Evolutionary conservation across 192 early-diverging fungal genomes (phyloP).

Genomic region (Glomus cerebriforme): DNA sequence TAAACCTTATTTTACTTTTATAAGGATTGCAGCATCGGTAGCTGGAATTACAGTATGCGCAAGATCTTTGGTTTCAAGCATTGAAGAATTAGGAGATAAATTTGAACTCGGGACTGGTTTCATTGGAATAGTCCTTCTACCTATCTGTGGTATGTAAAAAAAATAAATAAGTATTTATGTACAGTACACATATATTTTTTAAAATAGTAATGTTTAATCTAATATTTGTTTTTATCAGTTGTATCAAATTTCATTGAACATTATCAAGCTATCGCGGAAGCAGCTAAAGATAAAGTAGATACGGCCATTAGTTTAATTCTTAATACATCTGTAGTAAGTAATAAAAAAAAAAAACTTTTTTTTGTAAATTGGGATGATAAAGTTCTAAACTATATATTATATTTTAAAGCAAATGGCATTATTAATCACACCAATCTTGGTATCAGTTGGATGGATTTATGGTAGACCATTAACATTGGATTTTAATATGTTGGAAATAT

Average conservation of each 20-base stretch:
- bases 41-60: constrained; percentile 73
- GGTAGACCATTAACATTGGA: constrained; percentile 74
- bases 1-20: constrained; percentile 63
- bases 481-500: constrained; percentile 80
- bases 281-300: constrained; percentile 79
- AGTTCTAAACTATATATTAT: not conserved
- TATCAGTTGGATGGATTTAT: constrained; percentile 83
- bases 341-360: not conserved
- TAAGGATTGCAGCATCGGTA: constrained; percentile 60
- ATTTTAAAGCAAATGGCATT: constrained; percentile 74
- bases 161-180: constrained; percentile 11
- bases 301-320: constrained; percentile 41
- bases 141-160: constrained; percentile 69
- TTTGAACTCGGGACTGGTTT: constrained; percentile 80
- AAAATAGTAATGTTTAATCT: not conserved
- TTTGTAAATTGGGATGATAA: not conserved
- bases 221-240: constrained; percentile 6
- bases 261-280: constrained; percentile 69
- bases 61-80: constrained; percentile 72
- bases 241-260: constrained; percentile 70
- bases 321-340: constrained; percentile 25
- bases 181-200: not conserved
- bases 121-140: constrained; percentile 90
- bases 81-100: constrained; percentile 68
- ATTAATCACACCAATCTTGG: constrained; percentile 67